Conservation (phyloP, 352 stramenopile genomes). For the Thalassiosira pacifica region DNA sequence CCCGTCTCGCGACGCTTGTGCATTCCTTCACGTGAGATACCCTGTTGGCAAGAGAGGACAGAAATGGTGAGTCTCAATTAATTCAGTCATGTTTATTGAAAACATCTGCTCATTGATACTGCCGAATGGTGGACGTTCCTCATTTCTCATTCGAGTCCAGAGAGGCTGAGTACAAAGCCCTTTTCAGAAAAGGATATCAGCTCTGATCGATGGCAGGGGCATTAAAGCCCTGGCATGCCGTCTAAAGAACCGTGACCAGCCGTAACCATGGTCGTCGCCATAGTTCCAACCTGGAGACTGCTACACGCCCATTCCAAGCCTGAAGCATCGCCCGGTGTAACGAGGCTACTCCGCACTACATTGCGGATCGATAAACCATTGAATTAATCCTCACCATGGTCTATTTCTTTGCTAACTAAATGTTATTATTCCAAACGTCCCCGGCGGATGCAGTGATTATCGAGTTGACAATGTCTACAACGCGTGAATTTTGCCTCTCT, state of each 20-base stretch:
- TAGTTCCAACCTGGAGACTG: too few relatives aligned
- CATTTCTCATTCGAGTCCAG: too few relatives aligned
- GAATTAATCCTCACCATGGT: neutral
- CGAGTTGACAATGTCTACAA: too few relatives aligned
- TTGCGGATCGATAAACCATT: neutral
- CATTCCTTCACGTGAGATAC: constrained; percentile 99
- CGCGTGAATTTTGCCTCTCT: too few relatives aligned
- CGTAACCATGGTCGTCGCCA: too few relatives aligned
- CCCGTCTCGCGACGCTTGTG: constrained; percentile 99
- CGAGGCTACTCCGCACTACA: neutral
- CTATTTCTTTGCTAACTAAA: neutral
- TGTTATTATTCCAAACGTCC: neutral
- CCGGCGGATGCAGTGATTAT: neutral
- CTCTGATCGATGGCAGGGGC: too few relatives aligned
- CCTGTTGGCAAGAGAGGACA: too few relatives aligned
- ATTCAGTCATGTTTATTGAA: neutral
- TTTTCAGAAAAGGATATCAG: too few relatives aligned
- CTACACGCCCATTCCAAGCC: neutral
- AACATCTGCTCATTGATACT: neutral
- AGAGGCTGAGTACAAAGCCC: too few relatives aligned
- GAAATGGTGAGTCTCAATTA: neutral
- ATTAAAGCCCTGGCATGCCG: too few relatives aligned
- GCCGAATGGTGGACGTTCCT: too few relatives aligned
- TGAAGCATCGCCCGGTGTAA: neutral
- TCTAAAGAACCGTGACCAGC: too few relatives aligned